phyloP scores from a whole-genome alignment of 805 yeast genomes.

The Ogataea salicorniae region DNA sequence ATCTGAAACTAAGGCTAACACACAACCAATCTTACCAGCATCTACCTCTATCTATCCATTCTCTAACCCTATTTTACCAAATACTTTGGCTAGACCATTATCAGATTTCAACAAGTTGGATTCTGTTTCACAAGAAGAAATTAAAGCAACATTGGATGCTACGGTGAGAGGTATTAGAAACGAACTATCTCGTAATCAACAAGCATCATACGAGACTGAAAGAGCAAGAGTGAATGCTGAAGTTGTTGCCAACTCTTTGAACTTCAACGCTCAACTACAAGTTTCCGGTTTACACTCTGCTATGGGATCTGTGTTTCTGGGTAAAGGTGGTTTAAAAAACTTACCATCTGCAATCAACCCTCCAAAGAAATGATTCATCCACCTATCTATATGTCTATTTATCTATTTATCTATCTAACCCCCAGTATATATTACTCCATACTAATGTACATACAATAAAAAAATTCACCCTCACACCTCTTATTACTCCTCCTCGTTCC shows the following conservation, averaged over 20 bases:
- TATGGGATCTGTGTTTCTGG: slow-evolving; percentile 17
- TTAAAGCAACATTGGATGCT: slow-evolving; percentile 17
- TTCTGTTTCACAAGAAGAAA: slow-evolving; percentile 16
- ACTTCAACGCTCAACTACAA: slow-evolving; percentile 28
- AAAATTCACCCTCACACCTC: too few relatives aligned
- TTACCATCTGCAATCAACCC: slow-evolving; percentile 17
- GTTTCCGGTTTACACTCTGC: slow-evolving; percentile 21
- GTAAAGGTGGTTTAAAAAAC: slow-evolving; percentile 14
- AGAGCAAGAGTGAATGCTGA: slow-evolving; percentile 25
- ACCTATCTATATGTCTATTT: neutral
- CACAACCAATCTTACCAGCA: slow-evolving; percentile 10
- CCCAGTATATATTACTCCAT: too few relatives aligned
- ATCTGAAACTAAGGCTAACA: neutral
- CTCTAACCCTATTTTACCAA: slow-evolving; percentile 20
- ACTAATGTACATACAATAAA: too few relatives aligned
- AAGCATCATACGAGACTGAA: slow-evolving; percentile 19
- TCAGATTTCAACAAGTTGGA: slow-evolving; percentile 9
- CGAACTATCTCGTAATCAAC: slow-evolving; percentile 19
- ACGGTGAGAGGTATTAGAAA: slow-evolving; percentile 26
- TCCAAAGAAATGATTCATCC: neutral
- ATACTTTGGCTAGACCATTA: slow-evolving; percentile 11
- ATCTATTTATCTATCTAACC: too few relatives aligned
- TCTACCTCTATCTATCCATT: slow-evolving; percentile 21
- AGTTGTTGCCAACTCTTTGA: slow-evolving; percentile 27
- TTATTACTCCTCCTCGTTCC: too few relatives aligned